Percentiles rank a stretch among this genome's conserved stretches.
Evolutionary conservation across 306 rosid genomes (phyloP).

Genomic region (Inga leiocalycina): DNA sequence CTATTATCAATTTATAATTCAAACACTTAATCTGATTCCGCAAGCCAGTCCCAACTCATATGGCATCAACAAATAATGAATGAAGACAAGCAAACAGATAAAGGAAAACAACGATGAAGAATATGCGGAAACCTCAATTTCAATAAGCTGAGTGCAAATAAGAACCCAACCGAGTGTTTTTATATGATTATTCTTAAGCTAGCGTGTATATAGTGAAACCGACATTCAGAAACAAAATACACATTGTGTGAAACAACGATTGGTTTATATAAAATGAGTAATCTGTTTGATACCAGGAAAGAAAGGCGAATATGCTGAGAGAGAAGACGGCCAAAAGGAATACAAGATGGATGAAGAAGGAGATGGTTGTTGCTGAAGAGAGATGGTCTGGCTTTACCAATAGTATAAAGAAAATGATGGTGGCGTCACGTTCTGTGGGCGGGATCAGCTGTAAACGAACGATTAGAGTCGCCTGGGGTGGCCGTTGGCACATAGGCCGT

Average conservation of each 20-base stretch:
- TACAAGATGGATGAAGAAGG: constrained; percentile 25
- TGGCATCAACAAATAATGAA: background rate
- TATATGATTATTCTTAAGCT: background rate
- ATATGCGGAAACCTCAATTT: constrained; percentile 4
- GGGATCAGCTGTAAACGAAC: constrained; percentile 25
- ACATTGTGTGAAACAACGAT: background rate
- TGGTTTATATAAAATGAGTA: background rate
- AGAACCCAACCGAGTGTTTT: background rate
- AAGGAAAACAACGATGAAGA: background rate
- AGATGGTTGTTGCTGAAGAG: background rate
- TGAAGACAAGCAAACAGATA: background rate
- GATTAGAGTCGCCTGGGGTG: background rate
- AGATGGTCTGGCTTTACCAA: background rate
- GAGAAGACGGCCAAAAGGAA: background rate
- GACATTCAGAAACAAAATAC: background rate
- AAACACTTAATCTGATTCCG: background rate
- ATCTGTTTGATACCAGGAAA: constrained; percentile 36
- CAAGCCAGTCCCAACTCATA: background rate
- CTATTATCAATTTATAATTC: background rate
- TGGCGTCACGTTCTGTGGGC: constrained; percentile 31
- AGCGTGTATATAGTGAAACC: background rate
- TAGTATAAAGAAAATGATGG: background rate
- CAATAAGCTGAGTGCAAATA: background rate
- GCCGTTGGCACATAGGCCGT: no score
- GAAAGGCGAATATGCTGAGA: constrained; percentile 22